Conservation (phyloP, 2,329 filamentous ascomycete genomes). For the Bipolaris victoriae region DNA sequence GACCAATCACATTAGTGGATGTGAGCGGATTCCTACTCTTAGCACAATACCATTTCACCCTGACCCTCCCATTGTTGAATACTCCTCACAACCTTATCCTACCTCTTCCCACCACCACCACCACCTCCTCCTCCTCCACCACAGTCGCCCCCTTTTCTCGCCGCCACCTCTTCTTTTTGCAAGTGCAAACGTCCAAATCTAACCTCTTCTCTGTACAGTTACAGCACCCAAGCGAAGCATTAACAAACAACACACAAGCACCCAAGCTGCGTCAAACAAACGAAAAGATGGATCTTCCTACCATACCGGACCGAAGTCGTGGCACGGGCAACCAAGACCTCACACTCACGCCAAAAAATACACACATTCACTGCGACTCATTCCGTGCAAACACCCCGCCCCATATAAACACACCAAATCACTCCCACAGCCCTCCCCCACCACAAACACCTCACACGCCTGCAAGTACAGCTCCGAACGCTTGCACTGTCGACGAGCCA, state of each 20-base stretch:
- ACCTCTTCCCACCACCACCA: not conserved
- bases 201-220: not conserved
- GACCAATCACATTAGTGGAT: not conserved
- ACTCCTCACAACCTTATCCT: not conserved
- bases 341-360: not conserved
- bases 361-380: not conserved
- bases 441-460: constrained; percentile 19
- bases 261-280: not conserved
- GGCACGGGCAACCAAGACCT: not conserved
- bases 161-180: not conserved
- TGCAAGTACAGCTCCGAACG: constrained; percentile 1
- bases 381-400: not conserved
- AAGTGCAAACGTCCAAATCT: not conserved
- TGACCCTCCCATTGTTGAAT: not conserved
- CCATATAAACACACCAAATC: not conserved
- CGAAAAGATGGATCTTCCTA: constrained; percentile 1
- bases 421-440: constrained; percentile 5
- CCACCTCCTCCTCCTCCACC: no score
- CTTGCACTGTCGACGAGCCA: constrained; percentile 29
- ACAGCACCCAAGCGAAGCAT: not conserved
- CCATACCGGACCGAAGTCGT: not conserved
- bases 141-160: no score
- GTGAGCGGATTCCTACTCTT: not conserved
- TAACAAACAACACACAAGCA: not conserved
- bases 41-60: not conserved